Base-by-base conservation (phyloP, 23 red algal species). In the Gracilaria gracilis region DNA sequence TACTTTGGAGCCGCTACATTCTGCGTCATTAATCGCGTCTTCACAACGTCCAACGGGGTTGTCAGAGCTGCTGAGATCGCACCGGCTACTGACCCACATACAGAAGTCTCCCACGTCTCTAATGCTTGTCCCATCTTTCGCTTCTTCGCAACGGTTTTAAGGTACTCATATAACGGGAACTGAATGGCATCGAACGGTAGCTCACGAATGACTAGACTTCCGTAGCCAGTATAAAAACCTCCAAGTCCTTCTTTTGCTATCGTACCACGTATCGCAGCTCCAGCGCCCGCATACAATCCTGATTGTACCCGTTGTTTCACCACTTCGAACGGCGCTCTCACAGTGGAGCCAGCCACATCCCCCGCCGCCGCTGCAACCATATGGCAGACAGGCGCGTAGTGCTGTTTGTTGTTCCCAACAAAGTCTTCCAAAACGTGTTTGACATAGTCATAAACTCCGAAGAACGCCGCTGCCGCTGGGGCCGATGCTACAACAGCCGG, bases 291-390 rank as follows among this genome's bases (percentile, higher is more conserved):
- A 78, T 95, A 91, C 62, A 96, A 46, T 16, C 97, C 93, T 33
- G 97, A 95, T 83, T 99, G 97, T 59, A 99, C 51, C 0, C 89
- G 86, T 59, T 99, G 97, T 86, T 99, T 99, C 19, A 99, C 94
- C 54, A 95, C 93, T 81, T 99, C 97, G 69, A 99, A 99, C 59
- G 97, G 97, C 39, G 86, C 93, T 42, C 97, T 91, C 20, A 99
- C 93, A 17, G 90, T 83, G 34, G 84, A 93, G 27, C 83, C 58
- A 0, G 92, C 78, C 13, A 99, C 74, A 79, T 99, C 97, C 21
- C 97, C 97, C 25, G 87, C 97, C 4, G 82, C 92, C 17, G 97
- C 97, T 12, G 93, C 89, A 17, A 95, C 38, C 64, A 96, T 75
- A 54, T 96, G 93, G 38, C 64, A 57, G 21, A 99, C 37, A 13